These are phyloP conservation scores for Lachnellula suecica DNA, from an alignment of 2,329 filamentous ascomycete genomes.

Conservation along the genomic window DNA sequence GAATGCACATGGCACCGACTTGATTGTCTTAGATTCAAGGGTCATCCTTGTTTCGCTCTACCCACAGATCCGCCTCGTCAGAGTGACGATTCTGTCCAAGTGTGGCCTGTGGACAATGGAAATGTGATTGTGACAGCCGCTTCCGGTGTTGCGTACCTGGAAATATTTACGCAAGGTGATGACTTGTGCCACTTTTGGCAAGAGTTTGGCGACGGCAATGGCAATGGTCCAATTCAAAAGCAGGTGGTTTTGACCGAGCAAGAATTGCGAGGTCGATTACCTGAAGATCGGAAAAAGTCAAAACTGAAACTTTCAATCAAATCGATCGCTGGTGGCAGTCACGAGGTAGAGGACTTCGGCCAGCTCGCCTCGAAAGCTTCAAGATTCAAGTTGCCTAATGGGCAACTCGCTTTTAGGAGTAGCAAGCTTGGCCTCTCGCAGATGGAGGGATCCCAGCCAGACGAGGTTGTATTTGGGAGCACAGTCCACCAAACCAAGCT, in stretches of 20 bases:
- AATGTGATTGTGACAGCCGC: conserved; percentile 75
- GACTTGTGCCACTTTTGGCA: conserved; percentile 78
- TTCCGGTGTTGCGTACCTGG: conserved; percentile 81
- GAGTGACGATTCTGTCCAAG: conserved; percentile 76
- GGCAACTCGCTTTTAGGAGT: conserved; percentile 73
- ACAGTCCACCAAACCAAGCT: conserved; percentile 68
- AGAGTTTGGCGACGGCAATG: conserved; percentile 68
- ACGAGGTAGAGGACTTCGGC: conserved; percentile 76
- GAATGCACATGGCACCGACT: conserved; percentile 92
- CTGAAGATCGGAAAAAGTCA: conserved; percentile 69
- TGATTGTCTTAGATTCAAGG: conserved; percentile 83
- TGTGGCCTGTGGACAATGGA: conserved; percentile 79
- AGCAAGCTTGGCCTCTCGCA: conserved; percentile 71
- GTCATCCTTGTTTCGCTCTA: conserved; percentile 85
- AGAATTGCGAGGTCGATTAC: conserved; percentile 69
- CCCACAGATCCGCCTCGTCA: conserved; percentile 68
- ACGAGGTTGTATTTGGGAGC: conserved; percentile 75
- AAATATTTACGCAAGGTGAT: conserved; percentile 79
- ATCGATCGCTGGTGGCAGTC: conserved; percentile 71
- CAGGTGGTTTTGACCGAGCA: conserved; percentile 74
- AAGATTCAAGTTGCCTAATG: conserved; percentile 71
- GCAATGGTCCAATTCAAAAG: conserved; percentile 60
- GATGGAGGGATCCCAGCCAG: conserved; percentile 66
- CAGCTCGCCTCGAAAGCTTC: conserved; percentile 68
- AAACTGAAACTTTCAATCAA: conserved; percentile 72